Conservation (phyloP, 73 alveolate genomes). For the Tetrahymena malaccensis region DNA sequence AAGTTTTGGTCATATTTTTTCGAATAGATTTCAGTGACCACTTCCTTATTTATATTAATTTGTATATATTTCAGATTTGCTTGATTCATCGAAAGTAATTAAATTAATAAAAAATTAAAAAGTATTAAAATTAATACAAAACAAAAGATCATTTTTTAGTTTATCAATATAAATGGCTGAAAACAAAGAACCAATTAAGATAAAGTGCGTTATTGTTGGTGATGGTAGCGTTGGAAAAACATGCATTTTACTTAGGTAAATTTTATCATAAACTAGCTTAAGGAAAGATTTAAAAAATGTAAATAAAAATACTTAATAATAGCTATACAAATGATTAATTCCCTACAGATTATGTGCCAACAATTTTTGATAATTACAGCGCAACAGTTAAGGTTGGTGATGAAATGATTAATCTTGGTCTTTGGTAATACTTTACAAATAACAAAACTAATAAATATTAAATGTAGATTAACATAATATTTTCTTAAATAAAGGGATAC, state of each 20-base stretch:
- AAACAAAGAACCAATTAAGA: constrained; percentile 5
- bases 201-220: constrained; percentile 61
- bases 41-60: not conserved
- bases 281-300: not conserved
- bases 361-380: constrained; percentile 57
- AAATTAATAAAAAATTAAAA: not conserved
- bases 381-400: constrained; percentile 45
- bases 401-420: constrained; percentile 42
- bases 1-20: not conserved
- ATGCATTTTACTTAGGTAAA: constrained; percentile 51
- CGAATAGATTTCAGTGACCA: not conserved
- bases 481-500: constrained; percentile 47
- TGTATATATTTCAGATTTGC: not conserved
- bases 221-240: constrained; percentile 74
- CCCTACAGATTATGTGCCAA: constrained; percentile 67
- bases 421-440: constrained; percentile 31
- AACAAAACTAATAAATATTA: not conserved
- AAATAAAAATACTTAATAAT: not conserved
- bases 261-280: not conserved
- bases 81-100: not conserved
- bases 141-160: not conserved
- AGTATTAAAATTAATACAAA: not conserved
- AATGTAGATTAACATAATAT: not conserved
- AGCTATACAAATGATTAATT: constrained; percentile 55
- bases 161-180: not conserved